Conservation (phyloP, 116 monocot species). For the Cymodocea nodosa region DNA sequence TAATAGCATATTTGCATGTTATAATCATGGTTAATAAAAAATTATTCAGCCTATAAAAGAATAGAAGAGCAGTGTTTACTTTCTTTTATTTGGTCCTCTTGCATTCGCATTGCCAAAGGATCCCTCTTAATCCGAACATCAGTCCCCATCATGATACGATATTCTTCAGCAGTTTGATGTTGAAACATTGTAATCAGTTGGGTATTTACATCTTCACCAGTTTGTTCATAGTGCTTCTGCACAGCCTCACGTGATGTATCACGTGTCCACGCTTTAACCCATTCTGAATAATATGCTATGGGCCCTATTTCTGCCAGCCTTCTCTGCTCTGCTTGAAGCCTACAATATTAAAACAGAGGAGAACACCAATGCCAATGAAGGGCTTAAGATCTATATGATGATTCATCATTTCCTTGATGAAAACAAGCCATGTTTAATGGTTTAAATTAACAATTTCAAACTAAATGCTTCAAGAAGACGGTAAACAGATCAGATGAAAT, state of each 20-base stretch:
- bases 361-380: neutral
- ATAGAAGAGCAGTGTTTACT: conserved; percentile 28
- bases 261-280: conserved; percentile 80
- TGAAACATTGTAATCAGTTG: conserved; percentile 84
- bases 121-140: conserved; percentile 76
- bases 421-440: too few species aligned
- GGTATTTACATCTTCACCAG: conserved; percentile 80
- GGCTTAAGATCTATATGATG: neutral
- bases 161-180: conserved; percentile 92
- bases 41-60: too few species aligned
- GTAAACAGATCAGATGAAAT: too few species aligned
- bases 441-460: too few species aligned
- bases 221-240: conserved; percentile 79
- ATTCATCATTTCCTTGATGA: too few species aligned
- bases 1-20: too few species aligned
- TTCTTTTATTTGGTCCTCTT: conserved; percentile 91
- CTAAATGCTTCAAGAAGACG: too few species aligned
- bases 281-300: conserved; percentile 85
- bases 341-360: conserved; percentile 7
- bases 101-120: conserved; percentile 86
- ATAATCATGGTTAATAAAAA: too few species aligned
- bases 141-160: conserved; percentile 94
- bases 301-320: conserved; percentile 85
- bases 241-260: conserved; percentile 85
- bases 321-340: conserved; percentile 57